Percentiles rank a stretch among this genome's conserved stretches.
Conservation (phyloP, 1,139 yeast species). For the Kodamaea alishanica region DNA sequence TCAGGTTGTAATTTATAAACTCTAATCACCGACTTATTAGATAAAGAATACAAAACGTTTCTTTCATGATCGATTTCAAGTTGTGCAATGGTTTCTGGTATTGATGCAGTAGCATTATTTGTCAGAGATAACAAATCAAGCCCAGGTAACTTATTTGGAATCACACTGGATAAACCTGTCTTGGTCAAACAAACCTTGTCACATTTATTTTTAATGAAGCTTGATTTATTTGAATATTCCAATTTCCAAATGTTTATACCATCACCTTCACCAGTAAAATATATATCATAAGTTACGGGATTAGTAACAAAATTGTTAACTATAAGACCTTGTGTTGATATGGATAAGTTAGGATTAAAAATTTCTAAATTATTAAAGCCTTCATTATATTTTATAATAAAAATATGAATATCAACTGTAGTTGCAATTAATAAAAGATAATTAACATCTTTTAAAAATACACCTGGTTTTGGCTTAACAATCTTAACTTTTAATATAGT, state of each 20-base stretch:
- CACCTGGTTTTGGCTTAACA: slow-evolving; percentile 74
- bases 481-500: slow-evolving; percentile 73
- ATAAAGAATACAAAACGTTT: slow-evolving; percentile 72
- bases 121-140: slow-evolving; percentile 28
- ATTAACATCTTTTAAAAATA: slow-evolving; percentile 75
- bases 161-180: slow-evolving; percentile 56
- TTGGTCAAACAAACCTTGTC: slow-evolving; percentile 77
- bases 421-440: slow-evolving; percentile 76
- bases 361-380: slow-evolving; percentile 57
- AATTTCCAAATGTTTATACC: slow-evolving; percentile 85
- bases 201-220: slow-evolving; percentile 84
- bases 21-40: slow-evolving; percentile 78
- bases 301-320: slow-evolving; percentile 61
- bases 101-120: slow-evolving; percentile 11
- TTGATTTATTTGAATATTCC: slow-evolving; percentile 78
- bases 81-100: slow-evolving; percentile 59
- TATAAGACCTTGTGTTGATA: slow-evolving; percentile 74
- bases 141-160: slow-evolving; percentile 53
- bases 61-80: slow-evolving; percentile 74
- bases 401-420: slow-evolving; percentile 69
- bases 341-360: slow-evolving; percentile 79
- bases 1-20: slow-evolving; percentile 57
- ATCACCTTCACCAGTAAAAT: slow-evolving; percentile 74
- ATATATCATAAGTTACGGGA: slow-evolving; percentile 70
- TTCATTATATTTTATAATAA: slow-evolving; percentile 62